Conservation (phyloP, 2,329 filamentous ascomycete genomes). For the Thielaviopsis punctulata region DNA sequence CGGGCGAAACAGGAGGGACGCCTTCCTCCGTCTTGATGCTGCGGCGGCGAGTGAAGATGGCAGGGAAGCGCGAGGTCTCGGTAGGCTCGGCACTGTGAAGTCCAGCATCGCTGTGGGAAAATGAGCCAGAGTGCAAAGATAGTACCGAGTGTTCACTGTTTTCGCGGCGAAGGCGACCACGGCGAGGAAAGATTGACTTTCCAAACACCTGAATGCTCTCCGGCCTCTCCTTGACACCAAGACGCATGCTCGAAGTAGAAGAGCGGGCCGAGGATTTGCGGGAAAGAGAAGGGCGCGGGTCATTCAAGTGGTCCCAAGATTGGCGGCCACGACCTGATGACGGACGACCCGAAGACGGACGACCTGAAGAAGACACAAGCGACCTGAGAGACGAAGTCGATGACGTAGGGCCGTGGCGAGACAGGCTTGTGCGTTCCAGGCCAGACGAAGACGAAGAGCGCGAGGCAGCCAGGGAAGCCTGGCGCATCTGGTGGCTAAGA, state of each 20-base stretch:
- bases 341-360: slow-evolving; percentile 10
- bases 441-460: slow-evolving; percentile 10
- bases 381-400: slow-evolving; percentile 39
- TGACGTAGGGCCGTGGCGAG: slow-evolving; percentile 29
- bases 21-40: slow-evolving; percentile 9
- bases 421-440: slow-evolving; percentile 4
- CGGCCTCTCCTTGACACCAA: slow-evolving; percentile 29
- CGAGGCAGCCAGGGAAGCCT: slow-evolving; percentile 24
- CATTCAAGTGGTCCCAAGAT: slow-evolving; percentile 30
- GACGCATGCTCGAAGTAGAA: slow-evolving; percentile 32
- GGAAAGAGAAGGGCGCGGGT: slow-evolving; percentile 28
- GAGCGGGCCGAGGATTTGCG: slow-evolving; percentile 41
- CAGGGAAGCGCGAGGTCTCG: slow-evolving; percentile 20
- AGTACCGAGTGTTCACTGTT: slow-evolving; percentile 29
- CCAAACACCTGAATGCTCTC: slow-evolving; percentile 44
- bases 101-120: slow-evolving; percentile 25
- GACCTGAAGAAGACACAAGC: slow-evolving; percentile 14
- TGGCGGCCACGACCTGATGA: slow-evolving; percentile 18
- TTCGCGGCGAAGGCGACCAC: slow-evolving; percentile 31
- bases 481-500: slow-evolving; percentile 41
- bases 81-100: background rate
- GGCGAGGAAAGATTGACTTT: slow-evolving; percentile 40
- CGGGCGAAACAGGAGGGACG: slow-evolving; percentile 11
- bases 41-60: slow-evolving; percentile 32
- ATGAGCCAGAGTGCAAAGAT: slow-evolving; percentile 31